Evolutionary conservation across 768 basidiomycete genomes (phyloP), one percentile per base, ranked within the genome.

Genomic region (Coprinellus micaceus): DNA sequence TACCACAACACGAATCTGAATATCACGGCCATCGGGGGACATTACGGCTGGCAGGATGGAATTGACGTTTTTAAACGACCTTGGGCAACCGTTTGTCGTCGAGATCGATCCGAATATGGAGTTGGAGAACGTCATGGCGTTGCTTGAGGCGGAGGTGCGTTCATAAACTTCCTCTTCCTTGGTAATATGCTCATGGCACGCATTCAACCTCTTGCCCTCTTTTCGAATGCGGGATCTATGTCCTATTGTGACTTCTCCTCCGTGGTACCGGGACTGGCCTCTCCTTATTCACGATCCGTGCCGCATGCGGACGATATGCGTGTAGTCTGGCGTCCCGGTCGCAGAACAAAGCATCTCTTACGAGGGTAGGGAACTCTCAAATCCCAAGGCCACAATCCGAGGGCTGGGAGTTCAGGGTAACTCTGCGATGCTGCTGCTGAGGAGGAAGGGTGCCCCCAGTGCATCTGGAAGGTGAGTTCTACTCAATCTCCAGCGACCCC

Each of bases 111-210:
- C 91, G 1, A 81, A 79, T 52, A 94, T 98, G 90, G 86, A 91
- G 69, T 82, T 98, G 26, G 90, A 92, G 76, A 89, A 95, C 68
- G 86, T 98, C 36, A 88, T 89, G 82, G 96, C 92, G 12, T 77
- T 98, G 53, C 78, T 97, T n/a, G 94, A 97, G 71, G 95, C 88
- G 0, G 95, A 98, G 83, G 96, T 94, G 68, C 69, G 86, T 67
- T n/a, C 41, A 28, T 11, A 40, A 50, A 19, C 26, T 19, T 30
- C 52, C 51, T 52, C 29, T 40, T 46, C 24, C 17, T 15, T 21
- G n/a, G n/a, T n/a, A n/a, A n/a, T n/a, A n/a, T n/a, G n/a, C n/a
- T n/a, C n/a, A n/a, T n/a, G n/a, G n/a, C n/a, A n/a, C n/a, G n/a
- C n/a, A n/a, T n/a, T n/a, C n/a, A n/a, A n/a, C n/a, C n/a, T n/a